phyloP scores from a whole-genome alignment of 208 protist genomes.

The Acanthamoeba healyi region DNA sequence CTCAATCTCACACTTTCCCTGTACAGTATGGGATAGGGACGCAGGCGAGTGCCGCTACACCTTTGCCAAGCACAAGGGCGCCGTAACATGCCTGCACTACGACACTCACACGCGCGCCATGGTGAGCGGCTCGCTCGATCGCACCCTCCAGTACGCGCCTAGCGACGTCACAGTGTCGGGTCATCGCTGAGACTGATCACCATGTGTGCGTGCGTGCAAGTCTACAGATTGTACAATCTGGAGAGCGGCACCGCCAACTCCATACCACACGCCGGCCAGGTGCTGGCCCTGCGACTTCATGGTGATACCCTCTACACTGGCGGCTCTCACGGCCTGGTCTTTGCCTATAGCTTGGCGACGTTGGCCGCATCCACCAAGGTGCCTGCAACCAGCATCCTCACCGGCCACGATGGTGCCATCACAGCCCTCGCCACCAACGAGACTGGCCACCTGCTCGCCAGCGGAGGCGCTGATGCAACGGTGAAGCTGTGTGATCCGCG shows the following conservation, averaged over 20 bases:
- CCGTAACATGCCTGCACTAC: background rate
- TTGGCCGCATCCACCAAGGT: background rate
- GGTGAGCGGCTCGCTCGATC: slow-evolving; percentile 9
- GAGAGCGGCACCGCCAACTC: background rate
- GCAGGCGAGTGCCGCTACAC: background rate
- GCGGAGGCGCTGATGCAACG: background rate
- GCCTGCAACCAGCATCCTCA: background rate
- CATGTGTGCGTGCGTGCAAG: no score
- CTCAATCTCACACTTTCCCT: background rate
- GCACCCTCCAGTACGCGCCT: background rate
- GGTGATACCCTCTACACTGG: background rate
- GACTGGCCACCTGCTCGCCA: background rate
- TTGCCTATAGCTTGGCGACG: background rate
- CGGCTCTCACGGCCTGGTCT: background rate
- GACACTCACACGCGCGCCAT: background rate
- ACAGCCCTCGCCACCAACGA: background rate
- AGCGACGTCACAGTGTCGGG: no score
- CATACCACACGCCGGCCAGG: background rate
- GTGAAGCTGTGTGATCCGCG: background rate
- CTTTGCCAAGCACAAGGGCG: background rate
- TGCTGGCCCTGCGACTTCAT: background rate
- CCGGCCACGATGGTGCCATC: background rate
- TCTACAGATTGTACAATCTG: slow-evolving; percentile 23
- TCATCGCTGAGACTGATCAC: background rate
- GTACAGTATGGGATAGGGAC: background rate